Evolutionary conservation across 1,284 basidiomycete species (phyloP).

Genomic region (Ustilago tritici): DNA sequence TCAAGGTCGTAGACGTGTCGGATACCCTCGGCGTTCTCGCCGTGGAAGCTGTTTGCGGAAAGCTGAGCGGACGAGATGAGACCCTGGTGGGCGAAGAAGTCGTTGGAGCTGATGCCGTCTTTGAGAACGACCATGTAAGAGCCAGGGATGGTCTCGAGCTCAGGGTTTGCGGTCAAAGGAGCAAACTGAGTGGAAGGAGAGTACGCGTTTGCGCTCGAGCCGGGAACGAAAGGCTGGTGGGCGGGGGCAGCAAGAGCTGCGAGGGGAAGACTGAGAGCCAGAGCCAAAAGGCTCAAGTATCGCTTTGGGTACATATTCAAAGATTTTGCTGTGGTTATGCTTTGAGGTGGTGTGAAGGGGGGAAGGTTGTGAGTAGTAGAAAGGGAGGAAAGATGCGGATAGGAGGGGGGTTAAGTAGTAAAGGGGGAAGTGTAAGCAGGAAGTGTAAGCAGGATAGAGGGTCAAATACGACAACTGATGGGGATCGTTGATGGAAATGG

Average conservation of each 20-base stretch:
- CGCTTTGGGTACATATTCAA: slow-evolving; percentile 51
- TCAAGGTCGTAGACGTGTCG: slow-evolving; percentile 65
- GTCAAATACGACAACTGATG: slow-evolving; percentile 21
- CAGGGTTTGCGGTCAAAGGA: slow-evolving; percentile 52
- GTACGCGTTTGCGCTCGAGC: slow-evolving; percentile 47
- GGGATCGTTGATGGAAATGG: slow-evolving; percentile 20
- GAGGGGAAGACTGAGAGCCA: slow-evolving; percentile 50
- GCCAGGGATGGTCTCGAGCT: slow-evolving; percentile 59
- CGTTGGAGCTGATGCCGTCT: slow-evolving; percentile 53
- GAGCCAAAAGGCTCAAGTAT: slow-evolving; percentile 52
- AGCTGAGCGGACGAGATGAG: slow-evolving; percentile 57
- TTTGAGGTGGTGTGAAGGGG: slow-evolving; percentile 3
- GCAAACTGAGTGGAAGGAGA: slow-evolving; percentile 50
- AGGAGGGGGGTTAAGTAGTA: not conserved
- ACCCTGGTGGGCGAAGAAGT: slow-evolving; percentile 61
- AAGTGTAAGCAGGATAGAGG: slow-evolving; percentile 10
- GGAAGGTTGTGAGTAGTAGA: not conserved
- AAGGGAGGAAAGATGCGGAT: slow-evolving; percentile 2
- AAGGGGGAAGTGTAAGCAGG: not conserved
- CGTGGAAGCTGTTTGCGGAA: slow-evolving; percentile 54
- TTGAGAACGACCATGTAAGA: slow-evolving; percentile 69
- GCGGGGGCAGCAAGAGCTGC: slow-evolving; percentile 50
- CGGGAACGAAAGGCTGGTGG: slow-evolving; percentile 55
- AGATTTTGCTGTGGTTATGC: not conserved
- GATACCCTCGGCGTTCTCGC: slow-evolving; percentile 53